Base-by-base conservation (phyloP, 108 stramenopile species). In the Skeletonema menzelii region DNA sequence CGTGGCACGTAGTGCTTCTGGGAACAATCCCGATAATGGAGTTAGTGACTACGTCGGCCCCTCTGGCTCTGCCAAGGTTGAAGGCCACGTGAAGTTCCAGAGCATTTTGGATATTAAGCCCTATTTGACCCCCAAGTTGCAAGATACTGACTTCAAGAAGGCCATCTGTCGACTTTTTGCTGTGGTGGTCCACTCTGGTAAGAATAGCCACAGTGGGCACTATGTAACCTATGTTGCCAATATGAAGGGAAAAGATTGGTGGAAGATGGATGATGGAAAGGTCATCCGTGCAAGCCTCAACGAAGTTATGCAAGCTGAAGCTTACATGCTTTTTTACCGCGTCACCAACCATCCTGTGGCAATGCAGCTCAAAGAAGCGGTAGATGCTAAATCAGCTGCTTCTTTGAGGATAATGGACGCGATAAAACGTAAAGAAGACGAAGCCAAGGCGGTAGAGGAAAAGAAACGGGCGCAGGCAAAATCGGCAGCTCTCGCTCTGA, bases 201-300 rank as follows among this genome's bases (percentile, higher is more conserved):
- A 92, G 65, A 95, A 93, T 65, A 87, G 85, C 27, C 91, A 95
- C 58, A 87, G 87, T 1, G 94, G 94, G 0, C 94, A 95, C 71
- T 95, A 95, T 62, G 58, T 90, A 11, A 67, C 82, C 0, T 95
- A 92, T 42, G 94, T 95, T 14, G 79, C 86, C 20, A 95, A 87
- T 61, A 78, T 86, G 49, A 69, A 70, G 61, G 89, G 85, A 70
- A 92, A 91, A 47, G 89, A 95, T 59, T 95, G 94, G 94, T 95
- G 94, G 91, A 95, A 92, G 61, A 92, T 95, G 94, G 94, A 95
- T 64, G 94, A 95, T 67, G 86, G 85, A 15, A 86, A 91, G 32
- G 86, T 95, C 1, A 72, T 74, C 26, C 69, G 73, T 12, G 91
- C 70, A 13, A 71, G 77, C 20, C 59, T 65, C n/a, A 55, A 79